These are phyloP conservation scores for Cladosporium oxysporum DNA, from an alignment of 2,329 filamentous ascomycete species.

Conservation along the genomic window DNA sequence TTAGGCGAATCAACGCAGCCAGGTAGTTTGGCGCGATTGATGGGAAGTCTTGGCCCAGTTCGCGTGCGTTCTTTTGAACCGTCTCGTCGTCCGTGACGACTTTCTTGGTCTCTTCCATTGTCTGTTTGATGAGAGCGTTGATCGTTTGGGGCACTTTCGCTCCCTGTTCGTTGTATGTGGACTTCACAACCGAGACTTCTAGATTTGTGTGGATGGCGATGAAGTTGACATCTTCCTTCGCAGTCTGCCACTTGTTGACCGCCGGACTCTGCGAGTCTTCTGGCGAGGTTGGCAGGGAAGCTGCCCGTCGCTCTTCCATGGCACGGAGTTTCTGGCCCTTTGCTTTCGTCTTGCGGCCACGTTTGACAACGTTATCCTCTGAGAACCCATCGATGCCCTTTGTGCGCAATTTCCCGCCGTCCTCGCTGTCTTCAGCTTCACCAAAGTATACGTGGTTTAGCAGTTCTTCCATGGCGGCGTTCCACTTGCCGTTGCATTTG, in stretches of 20 bases:
- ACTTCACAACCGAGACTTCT: slow-evolving; percentile 51
- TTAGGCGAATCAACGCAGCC: slow-evolving; percentile 57
- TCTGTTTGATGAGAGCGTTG: slow-evolving; percentile 51
- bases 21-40: slow-evolving; percentile 51
- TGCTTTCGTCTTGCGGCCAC: slow-evolving; percentile 49
- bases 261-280: slow-evolving; percentile 24
- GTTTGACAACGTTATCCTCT: slow-evolving; percentile 52
- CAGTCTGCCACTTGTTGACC: slow-evolving; percentile 60
- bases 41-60: slow-evolving; percentile 58
- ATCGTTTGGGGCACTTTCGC: slow-evolving; percentile 60
- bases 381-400: slow-evolving; percentile 86
- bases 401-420: slow-evolving; percentile 45
- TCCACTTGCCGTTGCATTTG: slow-evolving; percentile 67
- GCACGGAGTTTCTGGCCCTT: slow-evolving; percentile 40
- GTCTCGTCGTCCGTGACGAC: slow-evolving; percentile 44
- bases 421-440: slow-evolving; percentile 58
- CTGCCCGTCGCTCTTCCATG: slow-evolving; percentile 30
- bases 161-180: slow-evolving; percentile 60
- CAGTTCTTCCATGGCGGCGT: slow-evolving; percentile 74
- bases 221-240: slow-evolving; percentile 61
- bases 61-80: slow-evolving; percentile 52
- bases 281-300: slow-evolving; percentile 33
- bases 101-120: slow-evolving; percentile 44
- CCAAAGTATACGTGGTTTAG: slow-evolving; percentile 78
- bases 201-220: slow-evolving; percentile 56